phyloP scores from a whole-genome alignment of 148 eudicot species.

The Persicaria tinctoria region DNA sequence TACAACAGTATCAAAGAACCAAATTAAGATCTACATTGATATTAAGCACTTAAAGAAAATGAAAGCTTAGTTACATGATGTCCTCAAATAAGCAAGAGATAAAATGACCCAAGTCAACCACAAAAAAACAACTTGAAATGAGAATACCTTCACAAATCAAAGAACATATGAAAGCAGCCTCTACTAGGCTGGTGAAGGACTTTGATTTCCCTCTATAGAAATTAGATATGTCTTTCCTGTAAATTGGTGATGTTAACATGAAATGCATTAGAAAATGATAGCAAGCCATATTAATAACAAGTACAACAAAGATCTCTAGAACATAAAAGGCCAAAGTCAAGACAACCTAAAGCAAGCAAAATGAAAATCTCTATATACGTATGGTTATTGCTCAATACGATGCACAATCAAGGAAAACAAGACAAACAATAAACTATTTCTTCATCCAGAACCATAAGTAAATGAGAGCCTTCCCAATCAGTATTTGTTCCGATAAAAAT shows the following conservation, averaged over 20 bases:
- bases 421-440: no score
- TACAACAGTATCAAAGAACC: background rate
- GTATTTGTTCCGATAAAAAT: background rate
- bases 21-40: background rate
- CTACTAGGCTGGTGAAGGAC: conserved; percentile 58
- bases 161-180: conserved; percentile 29
- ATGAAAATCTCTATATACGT: no score
- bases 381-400: no score
- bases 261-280: background rate
- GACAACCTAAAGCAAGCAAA: no score
- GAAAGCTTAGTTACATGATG: background rate
- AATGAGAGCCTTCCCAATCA: background rate
- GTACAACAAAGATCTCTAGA: no score
- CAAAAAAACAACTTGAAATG: background rate
- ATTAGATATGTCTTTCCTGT: conserved; percentile 51
- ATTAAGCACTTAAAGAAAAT: background rate
- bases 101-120: background rate
- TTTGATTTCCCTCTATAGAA: conserved; percentile 64
- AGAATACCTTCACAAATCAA: background rate
- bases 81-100: background rate
- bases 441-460: no score
- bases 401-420: no score
- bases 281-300: no score
- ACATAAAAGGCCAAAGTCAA: no score
- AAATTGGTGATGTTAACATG: background rate